Percentiles rank a stretch among this genome's conserved stretches.
Conservation (phyloP, 768 basidiomycete genomes). For the Pleurotus sapidus region DNA sequence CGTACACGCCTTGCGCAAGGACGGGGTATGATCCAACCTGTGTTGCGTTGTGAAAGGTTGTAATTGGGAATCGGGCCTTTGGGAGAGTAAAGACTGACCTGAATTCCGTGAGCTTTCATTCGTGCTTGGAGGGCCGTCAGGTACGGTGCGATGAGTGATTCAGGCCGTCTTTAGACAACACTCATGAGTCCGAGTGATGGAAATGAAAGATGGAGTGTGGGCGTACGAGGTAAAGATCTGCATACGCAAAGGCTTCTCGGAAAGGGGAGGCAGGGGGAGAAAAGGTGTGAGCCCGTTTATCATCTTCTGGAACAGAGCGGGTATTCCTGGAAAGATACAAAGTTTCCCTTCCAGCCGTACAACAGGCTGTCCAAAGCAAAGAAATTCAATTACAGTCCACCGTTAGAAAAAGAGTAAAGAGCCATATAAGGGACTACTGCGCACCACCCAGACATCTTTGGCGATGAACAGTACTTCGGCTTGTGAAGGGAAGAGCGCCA, state of each 20-base stretch:
- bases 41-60: no score
- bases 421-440: slow-evolving; percentile 27
- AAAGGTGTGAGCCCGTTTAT: slow-evolving; percentile 69
- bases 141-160: slow-evolving; percentile 83
- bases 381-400: no score
- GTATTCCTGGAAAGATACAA: slow-evolving; percentile 92
- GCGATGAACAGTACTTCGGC: slow-evolving; percentile 81
- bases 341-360: slow-evolving; percentile 82
- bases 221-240: slow-evolving; percentile 81
- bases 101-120: slow-evolving; percentile 70
- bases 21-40: slow-evolving; percentile 20
- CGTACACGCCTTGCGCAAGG: slow-evolving; percentile 53
- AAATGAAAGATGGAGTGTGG: not conserved
- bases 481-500: slow-evolving; percentile 85
- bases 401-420: no score
- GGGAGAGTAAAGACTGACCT: slow-evolving; percentile 70
- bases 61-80: no score
- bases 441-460: slow-evolving; percentile 82
- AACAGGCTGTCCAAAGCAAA: slow-evolving; percentile 71
- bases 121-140: slow-evolving; percentile 75
- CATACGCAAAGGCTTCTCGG: slow-evolving; percentile 71
- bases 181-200: not conserved
- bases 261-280: slow-evolving; percentile 74
- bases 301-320: slow-evolving; percentile 79
- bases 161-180: slow-evolving; percentile 48